These are phyloP conservation scores for Colletotrichum scovillei DNA, from an alignment of 2,329 filamentous ascomycete species.

Conservation along the genomic window DNA sequence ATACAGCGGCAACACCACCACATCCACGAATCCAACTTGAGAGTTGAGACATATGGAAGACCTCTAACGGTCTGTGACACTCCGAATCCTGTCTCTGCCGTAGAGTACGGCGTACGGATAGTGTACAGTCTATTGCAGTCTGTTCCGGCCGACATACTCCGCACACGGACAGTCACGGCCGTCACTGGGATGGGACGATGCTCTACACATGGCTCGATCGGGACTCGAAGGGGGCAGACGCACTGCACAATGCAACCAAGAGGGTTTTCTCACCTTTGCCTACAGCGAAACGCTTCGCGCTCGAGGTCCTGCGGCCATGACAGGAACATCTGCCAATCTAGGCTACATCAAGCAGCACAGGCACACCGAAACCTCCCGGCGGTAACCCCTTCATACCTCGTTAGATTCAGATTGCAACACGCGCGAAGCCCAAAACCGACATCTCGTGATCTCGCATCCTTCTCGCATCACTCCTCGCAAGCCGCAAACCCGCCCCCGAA, in stretches of 20 bases:
- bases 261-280: not conserved
- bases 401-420: not conserved
- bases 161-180: constrained; percentile 21
- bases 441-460: constrained; percentile 18
- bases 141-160: not conserved
- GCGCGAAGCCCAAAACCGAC: not conserved
- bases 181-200: constrained; percentile 15
- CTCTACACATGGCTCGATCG: not conserved
- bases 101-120: not conserved
- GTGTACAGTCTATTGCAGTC: not conserved
- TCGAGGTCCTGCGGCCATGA: constrained; percentile 18
- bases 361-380: not conserved
- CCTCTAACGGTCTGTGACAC: not conserved
- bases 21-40: not conserved
- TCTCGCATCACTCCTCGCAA: constrained; percentile 8
- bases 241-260: constrained; percentile 14
- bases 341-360: not conserved
- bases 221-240: not conserved
- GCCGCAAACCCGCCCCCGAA: not conserved
- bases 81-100: not conserved
- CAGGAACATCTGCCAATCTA: not conserved
- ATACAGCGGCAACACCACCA: not conserved
- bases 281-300: constrained; percentile 28
- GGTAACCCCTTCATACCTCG: constrained; percentile 2
- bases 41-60: not conserved